Conservation (phyloP, 2,329 filamentous ascomycete species). For the Ascochyta viciae-villosae region DNA sequence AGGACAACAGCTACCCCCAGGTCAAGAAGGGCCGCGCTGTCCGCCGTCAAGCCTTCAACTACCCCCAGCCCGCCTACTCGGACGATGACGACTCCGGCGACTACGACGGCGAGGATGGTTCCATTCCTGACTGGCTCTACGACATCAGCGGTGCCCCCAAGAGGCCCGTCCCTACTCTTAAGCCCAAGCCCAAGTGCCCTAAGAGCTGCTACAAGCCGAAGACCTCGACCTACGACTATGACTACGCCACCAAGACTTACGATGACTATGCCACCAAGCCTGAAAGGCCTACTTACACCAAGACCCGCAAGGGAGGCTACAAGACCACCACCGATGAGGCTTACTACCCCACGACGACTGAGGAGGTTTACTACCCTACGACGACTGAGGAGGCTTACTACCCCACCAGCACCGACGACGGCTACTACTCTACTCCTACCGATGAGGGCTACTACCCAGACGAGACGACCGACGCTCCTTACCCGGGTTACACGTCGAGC, state of each 20-base stretch:
- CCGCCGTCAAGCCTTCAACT: conserved; percentile 6
- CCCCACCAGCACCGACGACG: neutral
- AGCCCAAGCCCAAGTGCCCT: conserved; percentile 12
- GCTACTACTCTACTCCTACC: neutral
- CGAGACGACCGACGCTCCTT: conserved; percentile 4
- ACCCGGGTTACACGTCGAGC: neutral
- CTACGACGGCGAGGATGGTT: conserved; percentile 15
- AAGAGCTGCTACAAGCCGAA: conserved; percentile 18
- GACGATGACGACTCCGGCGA: conserved; percentile 13
- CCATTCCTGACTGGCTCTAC: conserved; percentile 25
- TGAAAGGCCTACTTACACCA: conserved; percentile 3
- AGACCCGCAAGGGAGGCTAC: conserved; percentile 12
- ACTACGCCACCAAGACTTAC: neutral
- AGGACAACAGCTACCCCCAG: conserved; percentile 4
- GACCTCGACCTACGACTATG: neutral
- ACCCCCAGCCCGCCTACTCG: conserved; percentile 3
- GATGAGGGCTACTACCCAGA: neutral
- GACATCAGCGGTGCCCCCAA: conserved; percentile 2
- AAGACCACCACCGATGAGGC: neutral
- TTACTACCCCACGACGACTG: neutral
- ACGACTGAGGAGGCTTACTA: neutral
- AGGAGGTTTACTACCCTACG: conserved; percentile 3
- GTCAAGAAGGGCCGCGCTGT: conserved; percentile 15
- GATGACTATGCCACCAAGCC: conserved; percentile 5
- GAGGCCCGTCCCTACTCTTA: conserved; percentile 4